These are phyloP conservation scores for Carex sylvatica DNA, from an alignment of 202 grass and related monocot genomes.

Conservation along the genomic window DNA sequence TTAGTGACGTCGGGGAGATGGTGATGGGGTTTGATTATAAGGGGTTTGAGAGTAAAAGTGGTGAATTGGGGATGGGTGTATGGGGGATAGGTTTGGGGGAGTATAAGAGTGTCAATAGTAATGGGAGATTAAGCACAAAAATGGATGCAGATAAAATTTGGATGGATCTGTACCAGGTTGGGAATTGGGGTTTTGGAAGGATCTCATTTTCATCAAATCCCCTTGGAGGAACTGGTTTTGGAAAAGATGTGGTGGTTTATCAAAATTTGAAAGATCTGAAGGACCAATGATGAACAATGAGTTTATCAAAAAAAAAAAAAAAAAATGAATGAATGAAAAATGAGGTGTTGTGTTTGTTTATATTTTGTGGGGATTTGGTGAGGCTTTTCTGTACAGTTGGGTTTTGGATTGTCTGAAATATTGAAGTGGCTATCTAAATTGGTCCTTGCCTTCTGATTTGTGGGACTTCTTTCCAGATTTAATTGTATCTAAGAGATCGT, in stretches of 20 bases:
- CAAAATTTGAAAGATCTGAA: conserved; percentile 17
- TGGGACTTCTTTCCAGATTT: neutral
- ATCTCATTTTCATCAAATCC: conserved; percentile 57
- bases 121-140: conserved; percentile 32
- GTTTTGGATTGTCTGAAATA: neutral
- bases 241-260: conserved; percentile 21
- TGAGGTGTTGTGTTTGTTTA: conserved; percentile 17
- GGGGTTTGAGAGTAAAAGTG: neutral
- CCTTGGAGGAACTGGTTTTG: neutral
- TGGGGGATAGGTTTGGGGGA: conserved; percentile 23
- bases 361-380: conserved; percentile 16
- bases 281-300: conserved; percentile 11
- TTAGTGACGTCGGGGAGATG: neutral
- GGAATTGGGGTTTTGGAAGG: conserved; percentile 85
- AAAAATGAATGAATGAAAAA: neutral
- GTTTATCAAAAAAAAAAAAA: neutral
- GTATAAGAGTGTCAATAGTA: conserved; percentile 16
- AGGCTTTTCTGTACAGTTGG: conserved; percentile 15
- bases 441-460: neutral
- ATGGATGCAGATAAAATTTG: conserved; percentile 43
- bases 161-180: conserved; percentile 76
- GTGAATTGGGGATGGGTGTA: conserved; percentile 26
- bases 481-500: conserved; percentile 12
- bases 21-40: neutral
- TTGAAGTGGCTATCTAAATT: neutral